Evolutionary conservation across 1,284 basidiomycete species (phyloP).

Genomic region (Mycocalia duriaeana): DNA sequence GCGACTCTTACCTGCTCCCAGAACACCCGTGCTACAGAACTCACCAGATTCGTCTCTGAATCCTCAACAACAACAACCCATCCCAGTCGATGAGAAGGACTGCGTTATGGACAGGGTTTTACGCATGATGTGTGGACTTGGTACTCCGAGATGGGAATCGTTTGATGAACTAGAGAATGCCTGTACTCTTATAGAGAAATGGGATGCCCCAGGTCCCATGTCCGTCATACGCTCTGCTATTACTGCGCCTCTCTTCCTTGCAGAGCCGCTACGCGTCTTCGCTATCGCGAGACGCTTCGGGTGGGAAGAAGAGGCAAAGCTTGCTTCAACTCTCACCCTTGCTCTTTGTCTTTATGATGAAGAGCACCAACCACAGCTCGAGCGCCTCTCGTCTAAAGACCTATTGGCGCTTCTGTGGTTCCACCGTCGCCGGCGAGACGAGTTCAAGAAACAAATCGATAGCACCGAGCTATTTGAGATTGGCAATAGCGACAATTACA

Average conservation of each 20-base stretch:
- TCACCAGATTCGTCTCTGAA: slow-evolving; percentile 11
- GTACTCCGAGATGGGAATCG: slow-evolving; percentile 27
- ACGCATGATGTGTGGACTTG: slow-evolving; percentile 33
- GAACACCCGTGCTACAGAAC: slow-evolving; percentile 9
- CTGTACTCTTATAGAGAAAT: slow-evolving; percentile 30
- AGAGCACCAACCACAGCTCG: slow-evolving; percentile 19
- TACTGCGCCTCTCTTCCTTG: slow-evolving; percentile 31
- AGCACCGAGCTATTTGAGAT: slow-evolving; percentile 22
- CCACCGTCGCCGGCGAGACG: slow-evolving; percentile 28
- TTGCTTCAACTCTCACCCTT: slow-evolving; percentile 31
- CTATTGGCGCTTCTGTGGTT: slow-evolving; percentile 27
- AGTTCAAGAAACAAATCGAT: slow-evolving; percentile 24
- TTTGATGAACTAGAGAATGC: slow-evolving; percentile 32
- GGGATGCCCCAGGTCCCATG: slow-evolving; percentile 35
- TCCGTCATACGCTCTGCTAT: slow-evolving; percentile 32
- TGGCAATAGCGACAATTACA: slow-evolving; percentile 18
- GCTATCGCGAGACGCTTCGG: slow-evolving; percentile 32
- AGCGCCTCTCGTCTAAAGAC: slow-evolving; percentile 22
- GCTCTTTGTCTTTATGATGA: slow-evolving; percentile 24
- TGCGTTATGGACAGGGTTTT: slow-evolving; percentile 27
- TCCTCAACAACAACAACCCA: neutral
- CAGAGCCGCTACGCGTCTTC: slow-evolving; percentile 32
- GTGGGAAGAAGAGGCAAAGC: slow-evolving; percentile 34
- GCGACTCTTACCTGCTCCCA: slow-evolving; percentile 16
- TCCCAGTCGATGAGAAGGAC: slow-evolving; percentile 12